phyloP scores from a whole-genome alignment of 2,329 filamentous ascomycete species.

The Penicillium vulpinum region DNA sequence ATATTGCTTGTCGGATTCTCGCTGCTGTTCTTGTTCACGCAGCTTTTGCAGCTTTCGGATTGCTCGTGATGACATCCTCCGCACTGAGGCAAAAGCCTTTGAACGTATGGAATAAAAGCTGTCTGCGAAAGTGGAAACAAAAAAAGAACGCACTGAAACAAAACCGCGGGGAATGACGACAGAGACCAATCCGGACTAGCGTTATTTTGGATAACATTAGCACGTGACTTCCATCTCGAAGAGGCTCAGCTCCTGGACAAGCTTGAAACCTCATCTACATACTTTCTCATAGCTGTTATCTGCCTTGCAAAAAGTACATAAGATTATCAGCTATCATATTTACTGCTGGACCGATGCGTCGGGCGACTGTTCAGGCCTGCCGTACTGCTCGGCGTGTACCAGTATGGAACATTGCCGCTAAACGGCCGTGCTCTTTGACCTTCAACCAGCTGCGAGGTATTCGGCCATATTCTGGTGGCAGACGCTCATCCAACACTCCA shows the following conservation, averaged over 20 bases:
- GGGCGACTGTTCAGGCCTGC: constrained; percentile 47
- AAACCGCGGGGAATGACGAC: constrained; percentile 38
- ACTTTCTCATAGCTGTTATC: constrained; percentile 2
- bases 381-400: constrained; percentile 49
- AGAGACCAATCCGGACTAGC: constrained; percentile 29
- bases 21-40: constrained; percentile 57
- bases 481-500: constrained; percentile 37
- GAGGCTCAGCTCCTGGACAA: constrained; percentile 10
- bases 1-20: constrained; percentile 42
- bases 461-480: constrained; percentile 37
- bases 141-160: constrained; percentile 4
- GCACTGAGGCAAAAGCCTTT: not conserved
- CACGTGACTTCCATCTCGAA: constrained; percentile 27
- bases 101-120: not conserved
- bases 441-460: constrained; percentile 42
- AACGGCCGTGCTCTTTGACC: constrained; percentile 36
- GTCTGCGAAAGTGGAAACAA: not conserved
- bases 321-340: constrained; percentile 3
- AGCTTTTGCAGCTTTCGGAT: constrained; percentile 64
- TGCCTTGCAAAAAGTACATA: constrained; percentile 8
- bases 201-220: not conserved
- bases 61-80: constrained; percentile 64
- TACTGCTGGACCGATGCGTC: constrained; percentile 46
- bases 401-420: constrained; percentile 45
- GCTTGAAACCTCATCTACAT: constrained; percentile 10